Evolutionary conservation across 306 rosid genomes (phyloP).

Genomic region (Crotalaria pallida): DNA sequence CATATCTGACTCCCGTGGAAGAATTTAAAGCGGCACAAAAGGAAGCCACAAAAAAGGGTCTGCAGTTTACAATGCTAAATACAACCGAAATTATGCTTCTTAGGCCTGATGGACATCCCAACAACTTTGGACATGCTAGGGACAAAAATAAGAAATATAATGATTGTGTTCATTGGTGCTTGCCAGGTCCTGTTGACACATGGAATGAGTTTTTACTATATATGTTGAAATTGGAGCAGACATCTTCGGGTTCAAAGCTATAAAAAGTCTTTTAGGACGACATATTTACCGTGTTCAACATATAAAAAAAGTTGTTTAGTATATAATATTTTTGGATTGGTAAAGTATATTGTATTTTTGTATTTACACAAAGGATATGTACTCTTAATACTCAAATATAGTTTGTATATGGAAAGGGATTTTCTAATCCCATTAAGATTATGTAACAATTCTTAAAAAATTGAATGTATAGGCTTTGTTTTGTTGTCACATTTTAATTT

Average conservation of each 20-base stretch:
- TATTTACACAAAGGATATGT: not conserved
- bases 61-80: constrained; percentile 49
- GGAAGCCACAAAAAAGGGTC: constrained; percentile 40
- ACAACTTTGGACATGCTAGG: constrained; percentile 43
- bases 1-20: constrained; percentile 46
- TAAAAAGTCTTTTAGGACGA: constrained; percentile 9
- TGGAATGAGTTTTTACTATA: constrained; percentile 83
- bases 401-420: not conserved
- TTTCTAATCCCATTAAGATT: too few species aligned
- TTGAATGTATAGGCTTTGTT: not conserved
- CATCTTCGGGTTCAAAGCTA: constrained; percentile 7
- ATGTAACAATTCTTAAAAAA: too few species aligned
- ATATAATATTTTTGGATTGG: not conserved
- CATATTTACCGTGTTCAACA: constrained; percentile 2
- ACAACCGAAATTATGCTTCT: constrained; percentile 67
- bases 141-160: constrained; percentile 41
- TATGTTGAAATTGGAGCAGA: constrained; percentile 39
- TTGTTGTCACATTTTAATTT: not conserved
- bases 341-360: not conserved
- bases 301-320: not conserved
- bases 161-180: constrained; percentile 97
- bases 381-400: not conserved
- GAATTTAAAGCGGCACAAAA: constrained; percentile 51
- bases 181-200: constrained; percentile 92
- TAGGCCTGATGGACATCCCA: constrained; percentile 96